Conservation (phyloP, 2,329 filamentous ascomycete species). For the Aureobasidium sp. region DNA sequence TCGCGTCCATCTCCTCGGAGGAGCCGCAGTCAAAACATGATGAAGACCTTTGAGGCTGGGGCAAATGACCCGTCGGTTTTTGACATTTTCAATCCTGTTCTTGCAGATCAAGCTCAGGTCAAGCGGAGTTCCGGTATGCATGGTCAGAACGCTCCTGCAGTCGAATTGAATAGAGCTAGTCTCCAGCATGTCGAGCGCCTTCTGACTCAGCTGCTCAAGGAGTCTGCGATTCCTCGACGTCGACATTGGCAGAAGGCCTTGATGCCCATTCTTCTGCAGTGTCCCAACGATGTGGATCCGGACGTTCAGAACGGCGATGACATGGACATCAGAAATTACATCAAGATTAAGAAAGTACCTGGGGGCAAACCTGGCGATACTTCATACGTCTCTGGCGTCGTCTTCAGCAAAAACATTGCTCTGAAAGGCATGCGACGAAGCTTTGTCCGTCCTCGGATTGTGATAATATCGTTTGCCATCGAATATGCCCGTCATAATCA, state of each 20-base stretch:
- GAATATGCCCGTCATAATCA: conserved; percentile 90
- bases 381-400: conserved; percentile 90
- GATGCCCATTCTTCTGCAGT: conserved; percentile 79
- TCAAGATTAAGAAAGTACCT: conserved; percentile 94
- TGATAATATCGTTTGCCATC: conserved; percentile 89
- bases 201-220: conserved; percentile 72
- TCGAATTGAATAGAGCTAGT: conserved; percentile 81
- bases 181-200: conserved; percentile 80
- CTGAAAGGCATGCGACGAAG: conserved; percentile 91
- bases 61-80: conserved; percentile 14
- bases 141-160: conserved; percentile 62
- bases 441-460: conserved; percentile 74
- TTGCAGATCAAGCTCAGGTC: conserved; percentile 23
- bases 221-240: conserved; percentile 63
- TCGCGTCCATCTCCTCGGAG: conserved; percentile 62
- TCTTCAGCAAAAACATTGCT: conserved; percentile 95
- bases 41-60: conserved; percentile 34
- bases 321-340: conserved; percentile 95
- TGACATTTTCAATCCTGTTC: background rate
- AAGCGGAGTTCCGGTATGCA: conserved; percentile 76
- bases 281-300: conserved; percentile 89
- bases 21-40: conserved; percentile 46
- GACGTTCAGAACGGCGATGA: conserved; percentile 85
- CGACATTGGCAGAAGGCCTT: conserved; percentile 83
- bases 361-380: conserved; percentile 86